Base-by-base conservation (phyloP, 805 yeast species). In the Saccharomycopsis selenospora region DNA sequence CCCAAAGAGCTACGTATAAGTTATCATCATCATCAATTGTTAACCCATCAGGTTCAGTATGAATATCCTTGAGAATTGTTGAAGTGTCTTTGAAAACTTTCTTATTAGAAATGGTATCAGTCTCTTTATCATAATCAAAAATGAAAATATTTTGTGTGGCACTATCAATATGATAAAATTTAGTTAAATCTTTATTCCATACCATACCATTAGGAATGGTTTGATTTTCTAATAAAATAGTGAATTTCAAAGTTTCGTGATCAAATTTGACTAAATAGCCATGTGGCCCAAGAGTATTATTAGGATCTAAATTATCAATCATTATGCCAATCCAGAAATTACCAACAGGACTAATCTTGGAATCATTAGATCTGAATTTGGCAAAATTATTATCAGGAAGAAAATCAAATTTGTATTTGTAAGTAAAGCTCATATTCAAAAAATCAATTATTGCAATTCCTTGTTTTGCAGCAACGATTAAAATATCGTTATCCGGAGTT, bases 311-410 rank as follows among this genome's bases (percentile, higher is more conserved):
- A 40, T 41, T 45, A 49, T 78, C 79, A 20, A 71, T 71, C 95
- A 89, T 89, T 18, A 90, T 71, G 1, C 96, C 96, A 45, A 85
- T 77, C 76, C 85, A 82, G 45, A 88, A 73, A 52, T 82, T 73
- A 0, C 96, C 95, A 58, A 76, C 68, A 3, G 85, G 82, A 52
- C 86, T 89, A 36, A 88, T 75, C 42, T 77, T 75, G 0, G 96
- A 96, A 61, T 89, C 97, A 59, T 89, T 89, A 38, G 93, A 82
- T 58, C 89, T 70, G 61, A 75, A 62, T 42, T 63, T 66, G 20
- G 43, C 52, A 40, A 55, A 50, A 25, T 61, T 55, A 11, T 56
- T 59, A 2, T 58, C 58, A 11, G 64, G 59, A 44, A 62, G 59
- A 48, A 69, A 67, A 40, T 66, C 66, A 44, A 73, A 81, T 24